Evolutionary conservation across 495 filamentous ascomycete genomes (phyloP).

Genomic region (Baudoinia panamericana): DNA sequence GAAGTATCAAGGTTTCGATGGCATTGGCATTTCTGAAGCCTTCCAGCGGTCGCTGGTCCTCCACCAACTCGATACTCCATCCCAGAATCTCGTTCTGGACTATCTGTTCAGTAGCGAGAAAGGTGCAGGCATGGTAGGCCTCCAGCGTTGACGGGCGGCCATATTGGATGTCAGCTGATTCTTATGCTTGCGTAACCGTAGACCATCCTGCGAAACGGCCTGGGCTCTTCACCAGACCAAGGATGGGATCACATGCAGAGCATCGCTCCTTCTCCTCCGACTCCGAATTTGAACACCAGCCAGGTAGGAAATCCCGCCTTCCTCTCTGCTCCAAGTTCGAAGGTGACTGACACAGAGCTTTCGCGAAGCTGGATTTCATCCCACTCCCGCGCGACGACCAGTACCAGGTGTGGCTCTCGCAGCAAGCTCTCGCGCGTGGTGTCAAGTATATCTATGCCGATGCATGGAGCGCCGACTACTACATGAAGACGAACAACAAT

Average conservation of each 20-base stretch:
- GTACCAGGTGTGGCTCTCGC: constrained; percentile 38
- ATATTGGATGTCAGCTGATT: too few relatives aligned
- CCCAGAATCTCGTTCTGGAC: constrained; percentile 32
- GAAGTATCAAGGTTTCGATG: constrained; percentile 68
- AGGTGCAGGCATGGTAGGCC: constrained; percentile 41
- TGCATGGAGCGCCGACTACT: constrained; percentile 44
- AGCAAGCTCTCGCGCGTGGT: constrained; percentile 35
- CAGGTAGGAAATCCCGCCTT: not conserved
- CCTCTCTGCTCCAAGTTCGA: not conserved
- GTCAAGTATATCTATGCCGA: constrained; percentile 40
- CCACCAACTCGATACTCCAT: constrained; percentile 24
- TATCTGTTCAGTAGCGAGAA: constrained; percentile 35
- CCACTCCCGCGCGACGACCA: constrained; percentile 31
- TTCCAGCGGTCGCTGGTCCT: constrained; percentile 37
- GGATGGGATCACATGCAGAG: constrained; percentile 19
- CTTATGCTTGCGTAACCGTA: too few relatives aligned
- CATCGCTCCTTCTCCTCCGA: constrained; percentile 18
- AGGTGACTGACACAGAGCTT: not conserved
- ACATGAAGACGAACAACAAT: constrained; percentile 40
- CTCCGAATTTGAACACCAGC: constrained; percentile 9
- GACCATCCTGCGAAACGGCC: constrained; percentile 41
- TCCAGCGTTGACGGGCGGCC: too few relatives aligned
- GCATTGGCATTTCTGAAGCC: constrained; percentile 46
- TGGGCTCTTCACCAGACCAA: constrained; percentile 31
- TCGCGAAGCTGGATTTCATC: constrained; percentile 32